Conservation (phyloP, 768 basidiomycete species). For the Tricholoma sp. region DNA sequence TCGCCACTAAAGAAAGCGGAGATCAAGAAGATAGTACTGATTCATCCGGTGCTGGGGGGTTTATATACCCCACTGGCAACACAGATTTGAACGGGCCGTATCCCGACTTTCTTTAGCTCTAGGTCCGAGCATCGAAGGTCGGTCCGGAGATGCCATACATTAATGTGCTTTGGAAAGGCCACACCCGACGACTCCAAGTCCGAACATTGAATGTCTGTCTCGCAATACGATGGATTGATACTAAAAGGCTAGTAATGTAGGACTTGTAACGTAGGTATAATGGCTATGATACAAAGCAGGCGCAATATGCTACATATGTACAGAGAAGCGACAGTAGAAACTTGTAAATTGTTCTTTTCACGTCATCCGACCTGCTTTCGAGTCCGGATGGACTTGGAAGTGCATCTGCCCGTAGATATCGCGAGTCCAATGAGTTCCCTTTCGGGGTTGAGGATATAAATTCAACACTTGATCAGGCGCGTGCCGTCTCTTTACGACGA, state of each 20-base stretch:
- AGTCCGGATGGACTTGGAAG: slow-evolving; percentile 8
- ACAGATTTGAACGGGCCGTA: neutral
- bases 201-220: too few relatives aligned
- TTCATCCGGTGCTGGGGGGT: neutral
- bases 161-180: too few relatives aligned
- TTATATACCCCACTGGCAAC: neutral
- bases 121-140: too few relatives aligned
- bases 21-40: neutral
- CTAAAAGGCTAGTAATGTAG: neutral
- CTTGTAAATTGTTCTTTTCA: neutral
- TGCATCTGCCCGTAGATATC: slow-evolving; percentile 9
- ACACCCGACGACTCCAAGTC: too few relatives aligned
- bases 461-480: slow-evolving; percentile 29
- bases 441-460: slow-evolving; percentile 15
- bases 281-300: neutral
- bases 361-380: neutral
- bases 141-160: neutral
- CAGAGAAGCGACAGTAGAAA: neutral
- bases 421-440: slow-evolving; percentile 6
- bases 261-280: neutral
- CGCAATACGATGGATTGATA: neutral
- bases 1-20: neutral
- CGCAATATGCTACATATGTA: neutral
- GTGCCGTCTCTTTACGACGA: slow-evolving; percentile 29
- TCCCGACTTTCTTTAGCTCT: neutral